Evolutionary conservation across 805 yeast species (phyloP), one percentile per base, ranked within the genome.

Genomic region (Spathaspora passalidarum): DNA sequence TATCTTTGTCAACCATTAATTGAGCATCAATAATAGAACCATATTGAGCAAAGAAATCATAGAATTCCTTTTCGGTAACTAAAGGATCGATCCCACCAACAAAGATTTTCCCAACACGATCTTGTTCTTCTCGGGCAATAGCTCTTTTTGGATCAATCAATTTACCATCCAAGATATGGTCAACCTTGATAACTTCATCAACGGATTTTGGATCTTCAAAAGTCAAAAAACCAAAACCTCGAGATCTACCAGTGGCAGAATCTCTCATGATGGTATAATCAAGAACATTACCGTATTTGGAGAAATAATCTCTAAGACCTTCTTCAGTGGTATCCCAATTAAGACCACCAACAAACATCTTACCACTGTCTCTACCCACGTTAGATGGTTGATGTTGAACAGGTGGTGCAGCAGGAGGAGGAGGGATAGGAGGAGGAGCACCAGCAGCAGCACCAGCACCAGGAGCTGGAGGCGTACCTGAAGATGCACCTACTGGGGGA

Each of bases 311-410:
- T 54, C 78, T 82, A 67, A 92, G 71, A 26, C 86, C 81, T 51
- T 90, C 96, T 60, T 92, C 98, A 11, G 91, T 84, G 13, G 99
- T 92, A 61, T 92, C 97, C 98, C 98, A 92, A 60, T 92, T 94
- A 57, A 92, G 80, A 42, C 99, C 99, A 52, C 99, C 99, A 65
- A 89, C 81, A 60, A 90, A 90, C 96, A 90, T 87, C 62, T 90
- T 90, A 45, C 96, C 95, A 52, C 83, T 83, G 57, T 88, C 96
- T 44, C 57, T 63, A 21, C 72, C 75, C 51, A 63, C 53, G 48
- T 57, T 63, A 18, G 73, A 69, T 32, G 58, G 66, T 20, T 10
- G 14, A 18, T 43, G 46, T 38, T 47, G 46, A 13, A 23, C 17
- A 9, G 32, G 11, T 17, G 19, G 19, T 2, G 32, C 17, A 9